phyloP scores from a whole-genome alignment of 164 flowering plant genomes.

The Malania oleifera region DNA sequence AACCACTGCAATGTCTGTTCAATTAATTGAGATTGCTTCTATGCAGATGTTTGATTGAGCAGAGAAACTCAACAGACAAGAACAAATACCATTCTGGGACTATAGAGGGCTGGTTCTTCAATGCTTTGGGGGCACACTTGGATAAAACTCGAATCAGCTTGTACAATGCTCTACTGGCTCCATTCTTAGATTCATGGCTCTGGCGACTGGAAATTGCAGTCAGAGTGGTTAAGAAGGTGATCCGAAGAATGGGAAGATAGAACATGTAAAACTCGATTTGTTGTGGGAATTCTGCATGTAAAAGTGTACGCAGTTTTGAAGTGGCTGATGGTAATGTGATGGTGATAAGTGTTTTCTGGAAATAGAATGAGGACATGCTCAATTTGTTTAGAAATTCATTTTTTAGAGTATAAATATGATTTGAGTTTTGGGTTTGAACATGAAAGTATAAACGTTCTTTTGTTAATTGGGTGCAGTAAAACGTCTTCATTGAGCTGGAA shows the following conservation, averaged over 20 bases:
- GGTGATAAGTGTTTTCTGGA: constrained; percentile 7
- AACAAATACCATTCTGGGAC: constrained; percentile 10
- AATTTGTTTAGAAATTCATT: too few species aligned
- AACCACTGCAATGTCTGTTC: background rate
- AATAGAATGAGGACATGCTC: background rate
- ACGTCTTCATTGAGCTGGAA: too few species aligned
- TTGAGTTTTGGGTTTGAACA: too few species aligned
- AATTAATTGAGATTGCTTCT: constrained; percentile 7
- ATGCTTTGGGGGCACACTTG: constrained; percentile 10
- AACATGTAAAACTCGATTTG: constrained; percentile 4
- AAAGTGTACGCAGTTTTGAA: constrained; percentile 14
- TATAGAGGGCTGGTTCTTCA: background rate
- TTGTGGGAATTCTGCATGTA: constrained; percentile 9
- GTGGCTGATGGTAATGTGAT: constrained; percentile 1
- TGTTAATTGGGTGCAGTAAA: too few species aligned
- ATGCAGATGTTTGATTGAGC: constrained; percentile 40
- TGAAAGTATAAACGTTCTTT: too few species aligned
- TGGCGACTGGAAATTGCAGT: background rate
- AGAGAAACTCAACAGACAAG: constrained; percentile 14
- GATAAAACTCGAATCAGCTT: too few species aligned
- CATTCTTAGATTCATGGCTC: too few species aligned
- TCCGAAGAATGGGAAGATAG: background rate
- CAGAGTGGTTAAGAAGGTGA: background rate
- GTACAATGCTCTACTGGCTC: background rate
- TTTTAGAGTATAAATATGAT: too few species aligned